Base-by-base conservation (phyloP, 176 grass and related monocot genomes). In the Oryza glumipatula region DNA sequence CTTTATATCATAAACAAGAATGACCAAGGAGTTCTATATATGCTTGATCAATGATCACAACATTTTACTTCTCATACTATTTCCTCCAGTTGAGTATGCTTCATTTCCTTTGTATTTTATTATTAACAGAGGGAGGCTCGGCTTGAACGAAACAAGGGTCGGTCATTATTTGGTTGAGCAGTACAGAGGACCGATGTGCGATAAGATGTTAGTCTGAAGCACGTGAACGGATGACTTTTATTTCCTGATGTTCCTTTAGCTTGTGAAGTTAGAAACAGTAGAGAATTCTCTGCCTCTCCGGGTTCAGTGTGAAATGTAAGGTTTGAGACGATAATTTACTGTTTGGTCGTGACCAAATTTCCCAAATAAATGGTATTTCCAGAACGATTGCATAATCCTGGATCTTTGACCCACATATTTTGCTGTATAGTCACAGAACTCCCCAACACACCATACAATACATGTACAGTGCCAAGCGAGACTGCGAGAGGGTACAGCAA, bases 81-180 rank as follows among this genome's bases (percentile, higher is more conserved):
- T 64, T 73, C 47, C 46, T 39, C 26, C 10, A 58, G 5, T 10
- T 73, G 21, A 46, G 15, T 76, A 35, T 7, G 13, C 68, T 51
- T 76, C 3, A 36, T 15, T 47, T 3, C 11, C 2, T 0, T 51
- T 70, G 19, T 52, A 7, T 47, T 36, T 76, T 11, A 36, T 56
- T 89, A 6, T 45, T 89, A 23, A 73, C 87, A 97, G 94, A 97
- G 94, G 70, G 89, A 92, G 92, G 94, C 92, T 84, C 87, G 94
- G 35, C 82, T 97, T 0, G 94, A 97, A 71, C 74, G 89, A 19
- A 97, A 97, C 76, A 70, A 83, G 70, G 90, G 52, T 11, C 82
- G 85, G 32, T 94, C 94, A 24, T 58, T 97, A 64, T 97, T 97
- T 16, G 77, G 86, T 33, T 77, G 66, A 81, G 22, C 9, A 22